A percentile compares a stretch with the other conserved stretches of the same genome.
Conservation (phyloP, 345 rosid species). For the Euphorbia tirucalli region DNA sequence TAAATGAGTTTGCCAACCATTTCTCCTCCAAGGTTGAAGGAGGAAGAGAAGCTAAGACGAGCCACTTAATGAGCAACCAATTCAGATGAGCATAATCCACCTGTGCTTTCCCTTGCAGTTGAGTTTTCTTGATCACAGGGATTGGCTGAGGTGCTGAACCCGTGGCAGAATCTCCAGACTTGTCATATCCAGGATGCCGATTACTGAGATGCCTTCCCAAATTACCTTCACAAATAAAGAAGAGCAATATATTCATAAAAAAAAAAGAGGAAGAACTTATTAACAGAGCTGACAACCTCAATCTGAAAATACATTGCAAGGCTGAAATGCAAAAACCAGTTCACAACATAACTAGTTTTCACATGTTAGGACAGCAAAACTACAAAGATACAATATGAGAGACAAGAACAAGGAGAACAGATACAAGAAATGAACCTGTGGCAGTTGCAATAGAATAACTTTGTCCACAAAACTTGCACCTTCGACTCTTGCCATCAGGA, state of each 20-base stretch:
- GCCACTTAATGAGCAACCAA: constrained; percentile 92
- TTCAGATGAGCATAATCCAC: constrained; percentile 89
- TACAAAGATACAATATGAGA: not conserved
- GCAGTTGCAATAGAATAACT: constrained; percentile 93
- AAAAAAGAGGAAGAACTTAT: not conserved
- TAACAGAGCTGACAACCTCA: not conserved
- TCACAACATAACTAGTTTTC: not conserved
- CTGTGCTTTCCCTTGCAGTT: constrained; percentile 49
- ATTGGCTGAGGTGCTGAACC: constrained; percentile 45
- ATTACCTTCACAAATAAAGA: constrained; percentile 51
- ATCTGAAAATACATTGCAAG: constrained; percentile 1
- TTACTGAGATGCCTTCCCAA: constrained; percentile 86
- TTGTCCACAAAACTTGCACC: constrained; percentile 94
- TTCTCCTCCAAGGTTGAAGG: constrained; percentile 75
- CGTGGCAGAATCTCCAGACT: constrained; percentile 49
- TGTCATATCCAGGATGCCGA: constrained; percentile 94
- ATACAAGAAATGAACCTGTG: constrained; percentile 49
- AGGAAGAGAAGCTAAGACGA: constrained; percentile 70
- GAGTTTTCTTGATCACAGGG: constrained; percentile 51
- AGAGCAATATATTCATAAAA: constrained; percentile 10
- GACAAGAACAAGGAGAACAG: constrained; percentile 2
- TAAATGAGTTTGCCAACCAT: constrained; percentile 80
- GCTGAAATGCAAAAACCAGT: not conserved
- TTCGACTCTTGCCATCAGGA: constrained; percentile 75
- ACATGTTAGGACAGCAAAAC: not conserved